A percentile compares a stretch with the other conserved stretches of the same genome.
Evolutionary conservation across 306 rosid species (phyloP).

Genomic region (Ammopiptanthus mongolicus): DNA sequence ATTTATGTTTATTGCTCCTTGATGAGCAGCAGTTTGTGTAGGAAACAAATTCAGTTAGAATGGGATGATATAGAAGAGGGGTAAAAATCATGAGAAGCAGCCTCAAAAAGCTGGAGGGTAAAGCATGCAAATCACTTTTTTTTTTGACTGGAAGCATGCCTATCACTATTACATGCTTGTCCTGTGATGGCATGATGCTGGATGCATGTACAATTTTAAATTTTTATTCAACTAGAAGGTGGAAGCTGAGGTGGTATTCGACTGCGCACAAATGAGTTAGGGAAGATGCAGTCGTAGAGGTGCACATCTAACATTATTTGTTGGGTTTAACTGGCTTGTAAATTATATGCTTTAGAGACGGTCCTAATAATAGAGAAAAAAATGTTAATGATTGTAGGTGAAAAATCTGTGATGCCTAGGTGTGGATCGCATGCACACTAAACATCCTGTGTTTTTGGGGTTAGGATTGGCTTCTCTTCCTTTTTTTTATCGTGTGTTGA

Average conservation of each 20-base stretch:
- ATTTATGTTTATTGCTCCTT: neutral
- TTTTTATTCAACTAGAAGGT: neutral
- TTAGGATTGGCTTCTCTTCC: neutral
- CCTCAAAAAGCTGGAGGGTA: neutral
- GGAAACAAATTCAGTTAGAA: conserved; percentile 2
- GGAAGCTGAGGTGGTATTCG: conserved; percentile 12
- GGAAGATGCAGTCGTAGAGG: neutral
- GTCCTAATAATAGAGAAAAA: neutral
- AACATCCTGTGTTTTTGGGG: neutral
- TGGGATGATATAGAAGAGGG: neutral
- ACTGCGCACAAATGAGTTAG: neutral
- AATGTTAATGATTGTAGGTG: neutral
- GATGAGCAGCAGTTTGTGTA: conserved; percentile 6
- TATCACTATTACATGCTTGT: neutral
- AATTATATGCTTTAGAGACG: neutral
- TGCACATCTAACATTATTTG: neutral
- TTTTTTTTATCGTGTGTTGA: neutral
- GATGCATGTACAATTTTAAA: conserved; percentile 17
- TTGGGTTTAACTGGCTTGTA: conserved; percentile 9
- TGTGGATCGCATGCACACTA: neutral
- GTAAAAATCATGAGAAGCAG: conserved; percentile 17
- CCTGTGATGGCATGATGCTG: conserved; percentile 15
- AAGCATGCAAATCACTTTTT: neutral
- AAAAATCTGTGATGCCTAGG: neutral
- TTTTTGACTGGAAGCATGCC: too few relatives aligned